Evolutionary conservation across 768 basidiomycete species (phyloP).

Genomic region (Leccinum rimulosum): DNA sequence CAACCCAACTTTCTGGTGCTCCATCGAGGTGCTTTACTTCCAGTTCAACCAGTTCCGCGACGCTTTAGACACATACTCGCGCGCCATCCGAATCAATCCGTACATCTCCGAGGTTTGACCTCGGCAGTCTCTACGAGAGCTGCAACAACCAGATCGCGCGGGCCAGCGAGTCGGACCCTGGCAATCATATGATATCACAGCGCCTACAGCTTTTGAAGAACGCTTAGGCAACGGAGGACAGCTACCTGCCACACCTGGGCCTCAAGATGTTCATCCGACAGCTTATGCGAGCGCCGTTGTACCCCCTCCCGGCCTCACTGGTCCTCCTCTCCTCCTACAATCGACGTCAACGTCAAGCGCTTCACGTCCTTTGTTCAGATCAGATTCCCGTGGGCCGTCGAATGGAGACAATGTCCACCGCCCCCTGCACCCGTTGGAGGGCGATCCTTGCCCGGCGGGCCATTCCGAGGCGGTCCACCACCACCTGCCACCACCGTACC

Average conservation of each 20-base stretch:
- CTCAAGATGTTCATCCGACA: constrained; percentile 94
- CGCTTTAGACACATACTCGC: constrained; percentile 97
- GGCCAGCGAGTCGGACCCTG: constrained; percentile 90
- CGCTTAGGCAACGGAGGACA: constrained; percentile 74
- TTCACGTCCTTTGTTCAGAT: constrained; percentile 51
- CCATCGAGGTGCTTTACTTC: constrained; percentile 98
- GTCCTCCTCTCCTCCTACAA: constrained; percentile 65
- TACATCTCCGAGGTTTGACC: constrained; percentile 84
- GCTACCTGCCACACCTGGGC: constrained; percentile 84
- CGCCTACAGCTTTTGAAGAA: constrained; percentile 76
- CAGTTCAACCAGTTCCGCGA: constrained; percentile 99
- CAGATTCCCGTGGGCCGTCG: constrained; percentile 63
- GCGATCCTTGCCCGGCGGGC: constrained; percentile 61
- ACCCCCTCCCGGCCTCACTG: constrained; percentile 65
- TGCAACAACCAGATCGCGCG: constrained; percentile 99
- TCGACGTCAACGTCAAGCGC: constrained; percentile 30
- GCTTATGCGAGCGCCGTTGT: constrained; percentile 82
- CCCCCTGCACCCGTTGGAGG: constrained; percentile 49
- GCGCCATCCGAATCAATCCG: constrained; percentile 97
- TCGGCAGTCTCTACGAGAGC: constrained; percentile 94
- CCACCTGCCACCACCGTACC: constrained; percentile 47
- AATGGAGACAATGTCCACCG: constrained; percentile 38
- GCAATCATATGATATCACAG: constrained; percentile 77
- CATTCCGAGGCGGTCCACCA: constrained; percentile 81
- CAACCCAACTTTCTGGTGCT: constrained; percentile 99